Percentiles rank a stretch among this genome's conserved stretches.
Evolutionary conservation across 106 monocot genomes (phyloP).

Genomic region (Chionographis japonica): DNA sequence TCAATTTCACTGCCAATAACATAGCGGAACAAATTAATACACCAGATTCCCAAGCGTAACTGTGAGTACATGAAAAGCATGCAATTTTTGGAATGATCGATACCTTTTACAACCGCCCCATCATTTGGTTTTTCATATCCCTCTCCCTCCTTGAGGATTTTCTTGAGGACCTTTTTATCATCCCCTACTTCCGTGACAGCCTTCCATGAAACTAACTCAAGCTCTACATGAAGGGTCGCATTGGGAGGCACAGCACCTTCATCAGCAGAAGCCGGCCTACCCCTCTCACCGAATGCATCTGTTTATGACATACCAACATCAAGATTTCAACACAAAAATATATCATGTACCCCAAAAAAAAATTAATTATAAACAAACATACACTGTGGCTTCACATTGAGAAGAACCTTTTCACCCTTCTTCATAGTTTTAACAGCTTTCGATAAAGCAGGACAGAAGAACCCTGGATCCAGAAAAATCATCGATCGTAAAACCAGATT

Average conservation of each 20-base stretch:
- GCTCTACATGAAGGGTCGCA: conserved; percentile 52
- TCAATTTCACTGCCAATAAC: conserved; percentile 59
- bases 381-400: conserved; percentile 80
- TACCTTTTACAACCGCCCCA: conserved; percentile 72
- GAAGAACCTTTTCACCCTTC: conserved; percentile 69
- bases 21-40: neutral
- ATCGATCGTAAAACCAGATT: neutral
- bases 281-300: conserved; percentile 88
- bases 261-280: conserved; percentile 50
- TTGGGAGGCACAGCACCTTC: conserved; percentile 66
- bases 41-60: neutral
- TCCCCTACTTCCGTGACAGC: conserved; percentile 68
- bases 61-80: too few species aligned
- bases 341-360: neutral
- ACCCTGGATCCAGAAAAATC: conserved; percentile 29
- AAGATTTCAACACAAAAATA: neutral
- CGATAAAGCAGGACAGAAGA: conserved; percentile 64
- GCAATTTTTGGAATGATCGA: neutral
- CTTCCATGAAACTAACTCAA: conserved; percentile 82
- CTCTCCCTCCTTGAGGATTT: conserved; percentile 75
- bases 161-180: conserved; percentile 82
- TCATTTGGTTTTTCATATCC: conserved; percentile 82
- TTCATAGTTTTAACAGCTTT: conserved; percentile 85
- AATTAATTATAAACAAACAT: conserved; percentile 6
- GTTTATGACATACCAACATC: neutral